Evolutionary conservation across 306 rosid genomes (phyloP).

Genomic region (Corylus avellana): DNA sequence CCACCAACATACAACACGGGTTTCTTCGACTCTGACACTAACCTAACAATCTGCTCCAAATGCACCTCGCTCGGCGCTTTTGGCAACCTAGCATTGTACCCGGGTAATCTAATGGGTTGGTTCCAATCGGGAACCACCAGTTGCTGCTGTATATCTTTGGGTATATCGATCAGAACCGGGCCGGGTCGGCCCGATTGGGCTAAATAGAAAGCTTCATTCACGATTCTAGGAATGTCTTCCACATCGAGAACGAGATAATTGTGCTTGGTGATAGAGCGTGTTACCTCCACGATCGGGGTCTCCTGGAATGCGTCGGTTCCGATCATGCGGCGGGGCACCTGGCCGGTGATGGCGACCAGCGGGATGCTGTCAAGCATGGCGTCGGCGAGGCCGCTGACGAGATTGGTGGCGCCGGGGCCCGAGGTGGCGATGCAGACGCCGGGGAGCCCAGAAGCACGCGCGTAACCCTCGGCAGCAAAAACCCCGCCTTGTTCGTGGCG

Average conservation of each 20-base stretch:
- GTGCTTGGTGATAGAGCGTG: slow-evolving; percentile 85
- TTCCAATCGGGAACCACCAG: slow-evolving; percentile 75
- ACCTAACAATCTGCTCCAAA: slow-evolving; percentile 60
- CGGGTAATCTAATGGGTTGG: slow-evolving; percentile 47
- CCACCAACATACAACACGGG: slow-evolving; percentile 90
- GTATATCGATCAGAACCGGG: slow-evolving; percentile 75
- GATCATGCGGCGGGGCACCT: slow-evolving; percentile 86
- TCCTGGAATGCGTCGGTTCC: slow-evolving; percentile 96
- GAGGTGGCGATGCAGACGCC: slow-evolving; percentile 93
- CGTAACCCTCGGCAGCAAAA: slow-evolving; percentile 91
- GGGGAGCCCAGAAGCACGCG: slow-evolving; percentile 74
- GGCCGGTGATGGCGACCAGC: slow-evolving; percentile 78
- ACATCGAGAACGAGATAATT: slow-evolving; percentile 89
- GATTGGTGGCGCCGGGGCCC: slow-evolving; percentile 91
- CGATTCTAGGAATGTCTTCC: slow-evolving; percentile 80
- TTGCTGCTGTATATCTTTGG: slow-evolving; percentile 90
- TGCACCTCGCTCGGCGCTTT: slow-evolving; percentile 38
- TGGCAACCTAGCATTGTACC: slow-evolving; percentile 69
- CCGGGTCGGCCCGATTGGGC: slow-evolving; percentile 87
- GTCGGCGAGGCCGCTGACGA: slow-evolving; percentile 86
- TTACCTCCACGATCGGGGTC: slow-evolving; percentile 88
- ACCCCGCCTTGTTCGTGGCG: slow-evolving; percentile 93
- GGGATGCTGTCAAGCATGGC: slow-evolving; percentile 78
- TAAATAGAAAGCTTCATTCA: slow-evolving; percentile 66
- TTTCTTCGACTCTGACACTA: slow-evolving; percentile 57